Conservation (phyloP, 2,329 filamentous ascomycete genomes). For the Zelopaecilomyces penicillatus region DNA sequence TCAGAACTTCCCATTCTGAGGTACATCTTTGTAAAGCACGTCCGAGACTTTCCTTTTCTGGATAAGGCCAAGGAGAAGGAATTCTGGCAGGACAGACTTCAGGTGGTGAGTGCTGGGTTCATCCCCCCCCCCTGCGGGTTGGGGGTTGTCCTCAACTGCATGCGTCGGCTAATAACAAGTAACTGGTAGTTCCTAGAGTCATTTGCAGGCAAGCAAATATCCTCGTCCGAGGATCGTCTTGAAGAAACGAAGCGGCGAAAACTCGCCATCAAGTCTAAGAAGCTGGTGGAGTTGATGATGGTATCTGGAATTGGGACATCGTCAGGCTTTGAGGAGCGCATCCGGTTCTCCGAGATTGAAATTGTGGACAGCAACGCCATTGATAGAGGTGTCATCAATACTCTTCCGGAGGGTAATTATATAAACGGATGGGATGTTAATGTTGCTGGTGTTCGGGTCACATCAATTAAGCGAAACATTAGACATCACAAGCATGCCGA, state of each 20-base stretch:
- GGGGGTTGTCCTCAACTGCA: not conserved
- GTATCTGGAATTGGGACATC: slow-evolving; percentile 93
- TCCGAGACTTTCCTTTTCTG: slow-evolving; percentile 95
- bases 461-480: slow-evolving; percentile 74
- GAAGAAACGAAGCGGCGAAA: slow-evolving; percentile 95
- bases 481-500: slow-evolving; percentile 89
- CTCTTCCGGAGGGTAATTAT: slow-evolving; percentile 80
- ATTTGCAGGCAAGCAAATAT: slow-evolving; percentile 95
- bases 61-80: slow-evolving; percentile 97
- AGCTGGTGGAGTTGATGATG: slow-evolving; percentile 98
- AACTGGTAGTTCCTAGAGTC: slow-evolving; percentile 75
- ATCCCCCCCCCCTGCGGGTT: not conserved
- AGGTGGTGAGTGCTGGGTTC: slow-evolving; percentile 73
- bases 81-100: slow-evolving; percentile 98
- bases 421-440: slow-evolving; percentile 98
- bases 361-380: slow-evolving; percentile 91
- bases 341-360: slow-evolving; percentile 93
- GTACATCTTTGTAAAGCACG: slow-evolving; percentile 96
- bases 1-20: slow-evolving; percentile 88
- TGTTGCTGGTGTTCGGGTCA: slow-evolving; percentile 78
- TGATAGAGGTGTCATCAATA: slow-evolving; percentile 78
- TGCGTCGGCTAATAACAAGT: not conserved
- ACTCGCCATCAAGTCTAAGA: slow-evolving; percentile 84
- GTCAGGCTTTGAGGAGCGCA: slow-evolving; percentile 94
- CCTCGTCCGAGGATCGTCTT: slow-evolving; percentile 87